Evolutionary conservation across 148 eudicot species (phyloP), one percentile per base, ranked within the genome.

Genomic region (Nepenthes gracilis): DNA sequence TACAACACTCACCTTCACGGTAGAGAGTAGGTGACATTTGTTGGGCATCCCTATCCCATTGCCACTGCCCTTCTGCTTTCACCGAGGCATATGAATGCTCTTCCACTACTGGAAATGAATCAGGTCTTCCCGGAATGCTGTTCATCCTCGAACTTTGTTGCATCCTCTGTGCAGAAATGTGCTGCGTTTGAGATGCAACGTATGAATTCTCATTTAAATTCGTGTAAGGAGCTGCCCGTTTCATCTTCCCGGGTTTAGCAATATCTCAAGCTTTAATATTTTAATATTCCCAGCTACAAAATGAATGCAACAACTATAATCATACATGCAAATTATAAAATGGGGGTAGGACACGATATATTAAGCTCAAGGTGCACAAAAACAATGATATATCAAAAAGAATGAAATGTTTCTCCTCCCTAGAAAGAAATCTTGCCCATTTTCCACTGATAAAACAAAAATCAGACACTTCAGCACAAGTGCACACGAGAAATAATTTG

Each of bases 21-120:
- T 72, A 72, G 34, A 65, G 71, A 37, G 55, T 61, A 45, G 82
- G 75, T 4, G 76, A 70, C 75, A 74, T 64, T 61, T 64, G 64
- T 62, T 69, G 82, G 5, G 78, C 74, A 65, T 78, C 68, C 66
- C 75, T 71, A 54, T 78, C 82, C 74, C 76, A 68, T 33, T 75
- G 74, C 79, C 82, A 68, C 57, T 68, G 78, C 40, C 58, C 71
- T 43, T 77, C 78, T 5, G 58, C 61, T 60, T 73, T 70, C 12
- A 61, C n/a, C 12, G 75, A 50, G 34, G 68, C 15, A 64, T 70
- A 73, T 11, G 51, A 69, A 23, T 49, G 77, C 55, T 73, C 81
- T 35, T 70, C 67, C 73, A 58, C 78, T 2, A 59, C 23, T 0
- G 37, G 63, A 49, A 66, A 73, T 4, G 75, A 58, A 4, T 70